A percentile compares a stretch with the other conserved stretches of the same genome.
Conservation (phyloP, 2,329 filamentous ascomycete species). For the Thelonectria olida region DNA sequence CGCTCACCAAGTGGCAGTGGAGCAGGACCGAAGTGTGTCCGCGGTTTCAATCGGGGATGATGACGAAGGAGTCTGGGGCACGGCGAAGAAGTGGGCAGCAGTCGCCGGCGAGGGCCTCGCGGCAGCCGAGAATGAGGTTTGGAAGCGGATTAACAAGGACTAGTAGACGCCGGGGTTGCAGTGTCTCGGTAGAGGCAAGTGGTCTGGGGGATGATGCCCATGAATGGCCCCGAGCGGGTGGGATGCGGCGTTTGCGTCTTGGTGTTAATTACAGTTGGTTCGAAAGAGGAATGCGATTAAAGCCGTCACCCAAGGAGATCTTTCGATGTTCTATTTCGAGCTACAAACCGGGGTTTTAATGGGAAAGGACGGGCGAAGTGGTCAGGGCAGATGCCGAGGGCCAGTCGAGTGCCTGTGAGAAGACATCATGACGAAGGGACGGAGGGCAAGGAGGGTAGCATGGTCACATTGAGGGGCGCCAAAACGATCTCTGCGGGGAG, state of each 20-base stretch:
- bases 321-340: slow-evolving; percentile 42
- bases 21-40: slow-evolving; percentile 32
- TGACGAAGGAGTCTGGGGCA: slow-evolving; percentile 61
- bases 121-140: slow-evolving; percentile 68
- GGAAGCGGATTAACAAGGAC: slow-evolving; percentile 70
- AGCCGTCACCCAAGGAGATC: slow-evolving; percentile 22
- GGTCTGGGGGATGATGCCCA: slow-evolving; percentile 4
- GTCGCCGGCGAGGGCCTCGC: slow-evolving; percentile 66
- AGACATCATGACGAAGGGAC: neutral
- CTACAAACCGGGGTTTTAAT: slow-evolving; percentile 20
- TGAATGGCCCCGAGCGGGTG: slow-evolving; percentile 4
- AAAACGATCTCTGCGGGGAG: slow-evolving; percentile 32
- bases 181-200: slow-evolving; percentile 12
- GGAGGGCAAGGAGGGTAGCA: neutral
- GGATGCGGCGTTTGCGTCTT: slow-evolving; percentile 24
- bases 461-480: slow-evolving; percentile 25
- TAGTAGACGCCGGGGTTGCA: slow-evolving; percentile 40
- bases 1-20: slow-evolving; percentile 48
- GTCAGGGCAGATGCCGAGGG: slow-evolving; percentile 24
- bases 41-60: slow-evolving; percentile 37
- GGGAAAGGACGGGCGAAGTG: slow-evolving; percentile 18
- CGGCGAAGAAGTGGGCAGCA: slow-evolving; percentile 66
- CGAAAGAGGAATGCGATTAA: slow-evolving; percentile 37
- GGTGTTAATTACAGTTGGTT: slow-evolving; percentile 31
- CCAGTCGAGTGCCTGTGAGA: slow-evolving; percentile 8